A percentile compares a stretch with the other conserved stretches of the same genome.
These are phyloP conservation scores for Amanita rubescens DNA, from an alignment of 768 basidiomycete species.

Conservation along the genomic window DNA sequence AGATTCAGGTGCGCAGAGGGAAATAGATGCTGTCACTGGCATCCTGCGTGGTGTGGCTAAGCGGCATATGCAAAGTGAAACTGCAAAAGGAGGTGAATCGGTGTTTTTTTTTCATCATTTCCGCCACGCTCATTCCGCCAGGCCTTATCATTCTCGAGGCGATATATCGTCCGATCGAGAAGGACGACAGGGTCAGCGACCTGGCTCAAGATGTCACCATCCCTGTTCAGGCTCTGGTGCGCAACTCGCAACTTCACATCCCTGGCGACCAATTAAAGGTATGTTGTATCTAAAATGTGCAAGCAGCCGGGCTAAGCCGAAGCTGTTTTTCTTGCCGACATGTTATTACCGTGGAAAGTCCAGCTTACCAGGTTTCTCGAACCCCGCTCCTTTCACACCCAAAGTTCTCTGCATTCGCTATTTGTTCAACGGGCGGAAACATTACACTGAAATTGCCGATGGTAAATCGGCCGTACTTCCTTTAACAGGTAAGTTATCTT, in stretches of 20 bases:
- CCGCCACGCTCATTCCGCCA: slow-evolving; percentile 19
- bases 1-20: slow-evolving; percentile 51
- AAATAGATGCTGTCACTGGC: slow-evolving; percentile 53
- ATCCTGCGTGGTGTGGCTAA: slow-evolving; percentile 64
- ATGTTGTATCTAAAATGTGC: slow-evolving; percentile 9
- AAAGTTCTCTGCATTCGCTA: slow-evolving; percentile 73
- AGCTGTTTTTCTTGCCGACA: slow-evolving; percentile 5
- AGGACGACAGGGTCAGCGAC: slow-evolving; percentile 42
- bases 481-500: slow-evolving; percentile 50
- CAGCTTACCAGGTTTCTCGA: slow-evolving; percentile 81
- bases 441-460: slow-evolving; percentile 74
- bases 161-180: slow-evolving; percentile 54
- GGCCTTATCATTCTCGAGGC: slow-evolving; percentile 76
- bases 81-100: slow-evolving; percentile 53
- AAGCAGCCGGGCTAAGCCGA: slow-evolving; percentile 7
- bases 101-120: neutral
- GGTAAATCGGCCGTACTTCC: slow-evolving; percentile 65
- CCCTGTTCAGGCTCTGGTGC: slow-evolving; percentile 75
- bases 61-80: slow-evolving; percentile 57
- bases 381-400: slow-evolving; percentile 66
- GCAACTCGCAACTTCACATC: slow-evolving; percentile 70
- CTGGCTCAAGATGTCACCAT: slow-evolving; percentile 71
- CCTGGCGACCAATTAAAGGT: slow-evolving; percentile 75
- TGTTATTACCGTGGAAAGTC: slow-evolving; percentile 32
- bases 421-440: slow-evolving; percentile 62